Conservation (phyloP, 345 rosid genomes). For the Noccaea caerulescens region DNA sequence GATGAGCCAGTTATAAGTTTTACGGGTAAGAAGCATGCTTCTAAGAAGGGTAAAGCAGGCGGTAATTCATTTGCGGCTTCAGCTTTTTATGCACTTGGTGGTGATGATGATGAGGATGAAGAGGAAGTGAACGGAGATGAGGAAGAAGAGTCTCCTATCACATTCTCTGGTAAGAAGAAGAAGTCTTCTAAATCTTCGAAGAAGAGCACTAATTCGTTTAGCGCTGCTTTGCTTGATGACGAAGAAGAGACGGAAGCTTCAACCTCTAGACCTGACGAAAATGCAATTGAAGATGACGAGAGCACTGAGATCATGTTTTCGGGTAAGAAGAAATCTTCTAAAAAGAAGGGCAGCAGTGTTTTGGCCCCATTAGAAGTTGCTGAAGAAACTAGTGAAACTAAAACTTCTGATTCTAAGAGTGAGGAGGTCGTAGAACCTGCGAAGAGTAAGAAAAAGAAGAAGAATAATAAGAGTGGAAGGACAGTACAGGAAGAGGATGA, state of each 20-base stretch:
- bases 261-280: constrained; percentile 39
- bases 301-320: constrained; percentile 47
- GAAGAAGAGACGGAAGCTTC: constrained; percentile 52
- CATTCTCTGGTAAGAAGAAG: constrained; percentile 79
- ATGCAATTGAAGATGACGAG: constrained; percentile 49
- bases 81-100: constrained; percentile 60
- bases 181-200: constrained; percentile 72
- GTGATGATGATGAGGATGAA: constrained; percentile 47
- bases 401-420: constrained; percentile 44
- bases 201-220: constrained; percentile 58
- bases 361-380: constrained; percentile 46
- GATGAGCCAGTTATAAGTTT: constrained; percentile 48
- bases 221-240: constrained; percentile 61
- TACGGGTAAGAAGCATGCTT: constrained; percentile 57
- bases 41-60: constrained; percentile 48
- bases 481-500: constrained; percentile 95
- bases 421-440: constrained; percentile 64
- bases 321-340: constrained; percentile 76
- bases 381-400: constrained; percentile 35
- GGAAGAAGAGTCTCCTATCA: constrained; percentile 46
- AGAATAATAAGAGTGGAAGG: constrained; percentile 81
- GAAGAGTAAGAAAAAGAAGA: constrained; percentile 78
- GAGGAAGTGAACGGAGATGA: constrained; percentile 44
- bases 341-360: constrained; percentile 57
- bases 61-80: constrained; percentile 52